These are phyloP conservation scores for Candida ulmi DNA, from an alignment of 805 yeast species.

Conservation along the genomic window DNA sequence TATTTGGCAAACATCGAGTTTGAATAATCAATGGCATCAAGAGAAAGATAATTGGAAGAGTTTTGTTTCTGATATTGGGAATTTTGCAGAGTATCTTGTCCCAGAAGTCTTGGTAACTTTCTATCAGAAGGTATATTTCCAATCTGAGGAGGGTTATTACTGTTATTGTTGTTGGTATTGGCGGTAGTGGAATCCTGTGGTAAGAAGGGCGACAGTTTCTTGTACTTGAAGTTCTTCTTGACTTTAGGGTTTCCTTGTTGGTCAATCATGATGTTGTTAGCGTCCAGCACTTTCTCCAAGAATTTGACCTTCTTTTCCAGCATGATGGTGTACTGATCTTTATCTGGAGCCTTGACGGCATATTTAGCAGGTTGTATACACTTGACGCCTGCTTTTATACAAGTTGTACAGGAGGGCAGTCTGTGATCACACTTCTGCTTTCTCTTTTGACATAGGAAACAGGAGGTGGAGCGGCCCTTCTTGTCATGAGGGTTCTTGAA, in stretches of 20 bases:
- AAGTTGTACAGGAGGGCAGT: constrained; percentile 58
- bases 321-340: constrained; percentile 53
- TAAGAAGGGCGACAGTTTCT: constrained; percentile 31
- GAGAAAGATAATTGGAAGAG: constrained; percentile 6
- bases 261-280: constrained; percentile 19
- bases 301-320: constrained; percentile 50
- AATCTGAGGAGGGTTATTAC: not conserved
- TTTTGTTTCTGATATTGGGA: no score
- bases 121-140: constrained; percentile 6
- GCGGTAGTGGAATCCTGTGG: constrained; percentile 10
- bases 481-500: constrained; percentile 31
- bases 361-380: constrained; percentile 64
- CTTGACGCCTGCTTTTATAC: constrained; percentile 55
- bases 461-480: constrained; percentile 52
- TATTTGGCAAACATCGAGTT: constrained; percentile 40
- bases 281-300: constrained; percentile 42
- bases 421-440: constrained; percentile 65
- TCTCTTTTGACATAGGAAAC: constrained; percentile 49
- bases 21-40: constrained; percentile 34
- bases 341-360: constrained; percentile 36
- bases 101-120: constrained; percentile 8
- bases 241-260: constrained; percentile 22
- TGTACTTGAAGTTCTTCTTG: constrained; percentile 31
- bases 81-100: no score
- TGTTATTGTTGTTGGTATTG: no score